Percentiles rank a stretch among this genome's conserved stretches.
Conservation (phyloP, 148 eudicot species). For the Amaranthus cruentus region DNA sequence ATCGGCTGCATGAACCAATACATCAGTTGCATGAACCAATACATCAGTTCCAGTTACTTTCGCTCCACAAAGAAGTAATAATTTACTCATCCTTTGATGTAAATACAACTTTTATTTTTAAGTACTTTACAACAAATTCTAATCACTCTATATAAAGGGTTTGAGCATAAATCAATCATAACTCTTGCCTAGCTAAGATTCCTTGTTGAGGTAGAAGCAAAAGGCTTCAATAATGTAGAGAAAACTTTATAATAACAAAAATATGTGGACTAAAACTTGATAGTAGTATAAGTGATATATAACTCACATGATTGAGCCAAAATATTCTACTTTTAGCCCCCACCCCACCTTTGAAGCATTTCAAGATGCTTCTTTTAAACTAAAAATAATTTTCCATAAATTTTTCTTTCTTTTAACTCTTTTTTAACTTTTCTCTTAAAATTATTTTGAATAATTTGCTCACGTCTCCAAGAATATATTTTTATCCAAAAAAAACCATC, state of each 20-base stretch:
- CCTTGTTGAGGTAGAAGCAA: slow-evolving; percentile 17
- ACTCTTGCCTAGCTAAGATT: slow-evolving; percentile 4
- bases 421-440: background rate
- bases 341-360: slow-evolving; percentile 12
- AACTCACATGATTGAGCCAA: slow-evolving; percentile 7
- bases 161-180: too few relatives aligned
- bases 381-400: background rate
- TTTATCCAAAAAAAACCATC: background rate
- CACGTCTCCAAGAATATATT: background rate
- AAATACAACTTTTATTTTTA: too few relatives aligned
- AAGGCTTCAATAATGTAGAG: background rate
- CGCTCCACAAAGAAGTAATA: background rate
- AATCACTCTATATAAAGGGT: too few relatives aligned
- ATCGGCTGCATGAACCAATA: too few relatives aligned
- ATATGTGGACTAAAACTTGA: slow-evolving; percentile 9
- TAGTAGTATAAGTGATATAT: background rate
- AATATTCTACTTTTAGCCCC: slow-evolving; percentile 16
- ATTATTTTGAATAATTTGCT: background rate
- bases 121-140: too few relatives aligned
- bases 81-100: too few relatives aligned
- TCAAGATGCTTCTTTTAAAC: slow-evolving; percentile 9
- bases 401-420: background rate
- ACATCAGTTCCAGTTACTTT: background rate
- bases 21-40: background rate
- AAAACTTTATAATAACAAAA: slow-evolving; percentile 3